phyloP scores from a whole-genome alignment of 257 asterid species.

The Salvia miltiorrhiza region DNA sequence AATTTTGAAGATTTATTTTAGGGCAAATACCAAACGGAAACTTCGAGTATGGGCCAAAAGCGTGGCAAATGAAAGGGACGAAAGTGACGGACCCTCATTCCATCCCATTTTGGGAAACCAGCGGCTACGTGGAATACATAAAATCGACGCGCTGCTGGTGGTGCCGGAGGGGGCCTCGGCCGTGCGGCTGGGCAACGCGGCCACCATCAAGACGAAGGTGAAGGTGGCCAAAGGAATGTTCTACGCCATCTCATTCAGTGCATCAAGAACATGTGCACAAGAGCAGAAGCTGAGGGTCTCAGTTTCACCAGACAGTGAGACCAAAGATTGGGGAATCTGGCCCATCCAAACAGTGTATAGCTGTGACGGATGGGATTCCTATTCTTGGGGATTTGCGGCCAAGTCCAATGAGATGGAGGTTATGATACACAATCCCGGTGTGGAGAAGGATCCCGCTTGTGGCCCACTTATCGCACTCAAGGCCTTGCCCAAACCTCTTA shows the following conservation, averaged over 20 bases:
- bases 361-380: constrained; percentile 75
- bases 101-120: constrained; percentile 69
- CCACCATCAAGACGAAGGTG: constrained; percentile 61
- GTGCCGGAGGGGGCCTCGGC: constrained; percentile 85
- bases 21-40: constrained; percentile 80
- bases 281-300: constrained; percentile 53
- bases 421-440: constrained; percentile 56
- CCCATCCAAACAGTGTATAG: constrained; percentile 82
- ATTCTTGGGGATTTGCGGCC: constrained; percentile 71
- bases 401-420: constrained; percentile 39
- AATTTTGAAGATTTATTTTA: constrained; percentile 11
- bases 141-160: constrained; percentile 65
- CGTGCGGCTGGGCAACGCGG: constrained; percentile 77
- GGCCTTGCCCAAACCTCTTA: constrained; percentile 41
- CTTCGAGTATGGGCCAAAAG: constrained; percentile 72
- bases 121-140: constrained; percentile 79
- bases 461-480: constrained; percentile 67
- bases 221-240: constrained; percentile 40
- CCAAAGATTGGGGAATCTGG: constrained; percentile 52
- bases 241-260: constrained; percentile 61
- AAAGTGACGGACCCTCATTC: constrained; percentile 48
- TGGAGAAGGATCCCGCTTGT: constrained; percentile 61
- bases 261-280: constrained; percentile 84
- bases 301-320: constrained; percentile 31
- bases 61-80: constrained; percentile 65